phyloP scores from a whole-genome alignment of 176 grass and related monocot species.

The Themeda triandra region DNA sequence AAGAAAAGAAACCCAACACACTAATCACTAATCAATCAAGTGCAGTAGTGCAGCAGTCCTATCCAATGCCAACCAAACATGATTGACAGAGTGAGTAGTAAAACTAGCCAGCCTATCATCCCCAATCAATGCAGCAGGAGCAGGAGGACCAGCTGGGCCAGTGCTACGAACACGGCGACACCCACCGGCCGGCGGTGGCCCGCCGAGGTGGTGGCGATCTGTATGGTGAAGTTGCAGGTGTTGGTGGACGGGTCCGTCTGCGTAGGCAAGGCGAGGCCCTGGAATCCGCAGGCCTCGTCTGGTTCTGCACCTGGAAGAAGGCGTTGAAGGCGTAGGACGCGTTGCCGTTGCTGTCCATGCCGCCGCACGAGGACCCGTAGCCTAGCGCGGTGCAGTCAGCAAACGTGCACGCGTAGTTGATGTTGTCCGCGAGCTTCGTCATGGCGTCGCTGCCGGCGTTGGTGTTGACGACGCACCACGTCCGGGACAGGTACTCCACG shows the following conservation, averaged over 20 bases:
- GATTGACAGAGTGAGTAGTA: background rate
- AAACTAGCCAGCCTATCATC: background rate
- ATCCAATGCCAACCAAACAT: background rate
- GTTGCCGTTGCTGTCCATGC: conserved; percentile 54
- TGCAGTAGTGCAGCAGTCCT: background rate
- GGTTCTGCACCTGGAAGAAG: conserved; percentile 63
- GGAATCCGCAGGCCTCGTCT: conserved; percentile 40
- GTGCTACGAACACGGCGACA: background rate
- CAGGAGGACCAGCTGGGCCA: background rate
- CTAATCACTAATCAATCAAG: background rate
- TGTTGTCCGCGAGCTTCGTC: conserved; percentile 47
- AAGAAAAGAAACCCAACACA: background rate
- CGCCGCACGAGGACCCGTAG: conserved; percentile 42
- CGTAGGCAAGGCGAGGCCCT: conserved; percentile 41
- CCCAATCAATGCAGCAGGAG: conserved; percentile 13
- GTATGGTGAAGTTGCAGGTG: conserved; percentile 61
- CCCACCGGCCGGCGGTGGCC: background rate
- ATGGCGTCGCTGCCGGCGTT: conserved; percentile 29
- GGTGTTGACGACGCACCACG: conserved; percentile 58
- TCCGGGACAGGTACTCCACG: conserved; percentile 40
- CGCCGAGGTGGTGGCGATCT: conserved; percentile 35
- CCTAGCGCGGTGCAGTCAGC: conserved; percentile 69
- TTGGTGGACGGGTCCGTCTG: conserved; percentile 41
- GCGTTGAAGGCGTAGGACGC: conserved; percentile 70
- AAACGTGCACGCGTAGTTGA: conserved; percentile 59